Evolutionary conservation across 1,284 basidiomycete genomes (phyloP), one percentile per base, ranked within the genome.

Genomic region (Pisolithus thermaeus): DNA sequence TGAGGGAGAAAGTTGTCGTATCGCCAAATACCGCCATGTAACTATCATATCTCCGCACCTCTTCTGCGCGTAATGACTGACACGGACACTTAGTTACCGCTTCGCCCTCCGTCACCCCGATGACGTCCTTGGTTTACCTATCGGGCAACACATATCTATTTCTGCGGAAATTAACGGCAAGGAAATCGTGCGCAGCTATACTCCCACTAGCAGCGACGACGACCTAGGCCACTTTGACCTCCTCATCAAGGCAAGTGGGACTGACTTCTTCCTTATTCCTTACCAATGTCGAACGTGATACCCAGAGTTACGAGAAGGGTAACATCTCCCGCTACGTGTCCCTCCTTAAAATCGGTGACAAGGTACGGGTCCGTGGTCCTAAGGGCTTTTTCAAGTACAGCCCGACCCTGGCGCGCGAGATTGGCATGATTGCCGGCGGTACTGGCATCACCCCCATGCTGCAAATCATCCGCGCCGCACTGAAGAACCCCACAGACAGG

Each of bases 391-490:
- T 97, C 76, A 78, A 76, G 57, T 95, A 94, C 71, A 62, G 71
- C 52, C 78, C 82, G n/a, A 75, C 74, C 46, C 75, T 93, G 38
- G 79, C 86, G 22, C 76, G 77, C 57, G 82, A 88, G 61, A 74
- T 99, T 54, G 90, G 93, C 63, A 96, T 99, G 94, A 95, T 99
- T 61, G 95, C 96, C 20, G 96, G 96, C 42, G 88, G 88, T 25
- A 90, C 96, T 4, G 96, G 96, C 57, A 96, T 99, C 68, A 97
- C 97, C 0, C 96, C 96, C 60, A 96, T 97, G 93, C 84, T 95
- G 61, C 97, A 98, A 72, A 92, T 99, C 74, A 88, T 98, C 72
- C 84, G 87, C 56, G 90, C 93, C 25, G 83, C 84, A 9, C 80
- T 96, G 65, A 89, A 91, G 71, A 91, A 96, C 74, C 83, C 90